These are phyloP conservation scores for Candida tallmaniae DNA, from an alignment of 805 yeast genomes.

Conservation along the genomic window DNA sequence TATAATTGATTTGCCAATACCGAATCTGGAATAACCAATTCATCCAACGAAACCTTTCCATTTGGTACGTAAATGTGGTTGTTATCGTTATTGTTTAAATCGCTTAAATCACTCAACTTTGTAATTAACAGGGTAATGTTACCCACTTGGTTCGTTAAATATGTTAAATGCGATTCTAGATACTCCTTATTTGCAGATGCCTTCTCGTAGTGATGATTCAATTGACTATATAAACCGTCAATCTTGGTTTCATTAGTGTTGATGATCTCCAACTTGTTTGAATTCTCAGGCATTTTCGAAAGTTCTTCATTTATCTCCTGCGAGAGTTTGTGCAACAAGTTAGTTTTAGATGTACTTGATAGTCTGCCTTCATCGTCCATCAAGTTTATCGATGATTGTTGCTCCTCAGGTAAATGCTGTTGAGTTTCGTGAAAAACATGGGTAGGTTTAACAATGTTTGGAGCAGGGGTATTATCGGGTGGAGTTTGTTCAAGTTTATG, in stretches of 20 bases:
- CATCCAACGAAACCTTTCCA: constrained; percentile 23
- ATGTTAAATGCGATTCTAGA: constrained; percentile 25
- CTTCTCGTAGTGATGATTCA: constrained; percentile 30
- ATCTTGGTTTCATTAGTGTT: constrained; percentile 18
- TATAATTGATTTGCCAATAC: constrained; percentile 54
- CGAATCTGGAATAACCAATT: constrained; percentile 37
- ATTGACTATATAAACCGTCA: constrained; percentile 26
- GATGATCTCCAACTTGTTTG: constrained; percentile 15
- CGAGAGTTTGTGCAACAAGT: neutral
- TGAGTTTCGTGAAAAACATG: neutral
- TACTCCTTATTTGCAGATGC: constrained; percentile 32
- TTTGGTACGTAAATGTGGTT: constrained; percentile 14
- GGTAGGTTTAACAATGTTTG: too few relatives aligned
- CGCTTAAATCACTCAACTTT: constrained; percentile 21
- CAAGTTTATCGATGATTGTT: neutral
- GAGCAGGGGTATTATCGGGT: too few relatives aligned
- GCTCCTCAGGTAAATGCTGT: neutral
- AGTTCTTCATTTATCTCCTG: constrained; percentile 8
- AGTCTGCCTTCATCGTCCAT: neutral
- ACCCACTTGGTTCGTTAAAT: constrained; percentile 23
- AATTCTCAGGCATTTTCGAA: constrained; percentile 13
- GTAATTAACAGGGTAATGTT: constrained; percentile 20
- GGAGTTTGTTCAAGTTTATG: too few relatives aligned
- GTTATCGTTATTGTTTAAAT: constrained; percentile 17
- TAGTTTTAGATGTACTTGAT: neutral